phyloP scores from a whole-genome alignment of 306 rosid genomes.

The Ochetophila trinervis region DNA sequence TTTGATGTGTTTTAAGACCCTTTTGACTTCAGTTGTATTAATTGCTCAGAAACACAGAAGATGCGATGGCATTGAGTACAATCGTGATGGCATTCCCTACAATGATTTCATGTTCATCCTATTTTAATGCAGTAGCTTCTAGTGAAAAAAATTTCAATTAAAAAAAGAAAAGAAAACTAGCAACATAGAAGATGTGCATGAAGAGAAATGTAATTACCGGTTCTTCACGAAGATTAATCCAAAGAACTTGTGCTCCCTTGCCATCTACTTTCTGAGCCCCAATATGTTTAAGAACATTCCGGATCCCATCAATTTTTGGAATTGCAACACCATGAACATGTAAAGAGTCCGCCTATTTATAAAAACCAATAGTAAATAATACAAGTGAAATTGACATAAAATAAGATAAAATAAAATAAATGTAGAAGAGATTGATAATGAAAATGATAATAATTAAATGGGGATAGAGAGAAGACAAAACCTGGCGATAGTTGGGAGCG shows the following conservation, averaged over 20 bases:
- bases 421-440: too few relatives aligned
- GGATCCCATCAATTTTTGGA: slow-evolving; percentile 72
- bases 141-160: not conserved
- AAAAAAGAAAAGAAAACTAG: not conserved
- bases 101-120: not conserved
- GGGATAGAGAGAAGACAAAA: not conserved
- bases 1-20: not conserved
- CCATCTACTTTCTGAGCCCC: slow-evolving; percentile 49
- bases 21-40: not conserved
- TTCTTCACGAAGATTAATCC: slow-evolving; percentile 95
- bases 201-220: slow-evolving; percentile 42
- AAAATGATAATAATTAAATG: too few relatives aligned
- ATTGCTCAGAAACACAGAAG: not conserved
- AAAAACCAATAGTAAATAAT: not conserved
- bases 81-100: slow-evolving; percentile 1
- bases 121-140: not conserved
- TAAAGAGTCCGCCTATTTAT: slow-evolving; percentile 52
- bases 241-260: slow-evolving; percentile 50
- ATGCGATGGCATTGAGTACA: not conserved
- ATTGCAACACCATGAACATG: slow-evolving; percentile 94
- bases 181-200: not conserved
- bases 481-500: slow-evolving; percentile 98
- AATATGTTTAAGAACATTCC: slow-evolving; percentile 75
- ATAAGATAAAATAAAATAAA: not conserved
- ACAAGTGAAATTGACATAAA: not conserved